Evolutionary conservation across 768 basidiomycete species (phyloP).

Genomic region (Cubamyces lactineus): DNA sequence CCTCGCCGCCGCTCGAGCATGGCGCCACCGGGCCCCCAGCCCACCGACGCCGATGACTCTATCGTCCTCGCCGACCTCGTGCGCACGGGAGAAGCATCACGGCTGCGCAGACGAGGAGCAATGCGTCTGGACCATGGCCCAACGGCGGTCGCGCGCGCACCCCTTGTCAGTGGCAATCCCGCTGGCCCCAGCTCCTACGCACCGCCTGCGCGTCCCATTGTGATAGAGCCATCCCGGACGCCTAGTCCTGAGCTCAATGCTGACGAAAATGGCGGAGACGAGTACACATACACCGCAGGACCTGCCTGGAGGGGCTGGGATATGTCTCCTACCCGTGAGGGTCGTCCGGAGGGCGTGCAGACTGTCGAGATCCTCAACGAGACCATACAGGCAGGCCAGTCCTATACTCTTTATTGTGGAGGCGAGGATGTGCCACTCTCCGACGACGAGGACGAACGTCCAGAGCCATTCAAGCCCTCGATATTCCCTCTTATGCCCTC

Average conservation of each 20-base stretch:
- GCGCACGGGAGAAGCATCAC: slow-evolving; percentile 73
- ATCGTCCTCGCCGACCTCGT: slow-evolving; percentile 76
- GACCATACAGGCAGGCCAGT: slow-evolving; percentile 22
- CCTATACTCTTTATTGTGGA: slow-evolving; percentile 27
- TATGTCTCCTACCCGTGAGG: not conserved
- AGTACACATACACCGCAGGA: slow-evolving; percentile 24
- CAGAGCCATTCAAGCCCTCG: slow-evolving; percentile 38
- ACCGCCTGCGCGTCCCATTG: slow-evolving; percentile 19
- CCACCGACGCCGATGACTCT: slow-evolving; percentile 62
- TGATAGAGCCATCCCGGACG: slow-evolving; percentile 22
- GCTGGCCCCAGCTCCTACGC: slow-evolving; percentile 9
- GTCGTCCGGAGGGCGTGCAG: slow-evolving; percentile 19
- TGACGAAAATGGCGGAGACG: slow-evolving; percentile 23
- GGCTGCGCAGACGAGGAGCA: slow-evolving; percentile 73
- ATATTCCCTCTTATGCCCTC: slow-evolving; percentile 35
- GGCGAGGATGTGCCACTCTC: slow-evolving; percentile 16
- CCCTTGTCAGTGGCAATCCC: slow-evolving; percentile 6
- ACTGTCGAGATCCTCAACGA: slow-evolving; percentile 25
- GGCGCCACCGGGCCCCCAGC: slow-evolving; percentile 27
- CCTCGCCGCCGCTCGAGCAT: slow-evolving; percentile 29
- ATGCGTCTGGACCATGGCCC: slow-evolving; percentile 59
- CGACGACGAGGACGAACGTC: slow-evolving; percentile 21
- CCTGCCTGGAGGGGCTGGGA: slow-evolving; percentile 27
- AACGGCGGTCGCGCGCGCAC: slow-evolving; percentile 27
- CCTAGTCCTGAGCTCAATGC: slow-evolving; percentile 18